These are phyloP conservation scores for Ascochyta viciae-villosae DNA, from an alignment of 2,329 filamentous ascomycete species.

Conservation along the genomic window DNA sequence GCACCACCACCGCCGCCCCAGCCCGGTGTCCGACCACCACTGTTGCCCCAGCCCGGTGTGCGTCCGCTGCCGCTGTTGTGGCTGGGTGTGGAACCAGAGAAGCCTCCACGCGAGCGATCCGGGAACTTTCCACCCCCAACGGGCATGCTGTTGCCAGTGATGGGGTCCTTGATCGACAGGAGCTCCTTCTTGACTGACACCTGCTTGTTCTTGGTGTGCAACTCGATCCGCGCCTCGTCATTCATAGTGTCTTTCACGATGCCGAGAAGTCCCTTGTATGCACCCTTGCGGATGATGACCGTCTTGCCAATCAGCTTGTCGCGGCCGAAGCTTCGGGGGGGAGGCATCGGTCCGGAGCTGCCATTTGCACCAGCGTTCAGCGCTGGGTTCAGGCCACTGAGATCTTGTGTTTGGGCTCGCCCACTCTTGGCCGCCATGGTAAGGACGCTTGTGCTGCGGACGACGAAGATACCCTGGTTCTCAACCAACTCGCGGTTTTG, in stretches of 20 bases:
- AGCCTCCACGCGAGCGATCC: conserved; percentile 48
- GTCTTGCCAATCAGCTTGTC: conserved; percentile 91
- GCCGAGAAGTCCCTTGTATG: conserved; percentile 90
- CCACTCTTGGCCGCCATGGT: conserved; percentile 96
- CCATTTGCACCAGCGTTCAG: conserved; percentile 64
- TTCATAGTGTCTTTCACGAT: conserved; percentile 96
- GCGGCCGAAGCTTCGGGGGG: conserved; percentile 75
- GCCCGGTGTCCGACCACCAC: conserved; percentile 23
- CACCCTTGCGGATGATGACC: conserved; percentile 84
- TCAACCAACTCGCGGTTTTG: conserved; percentile 84
- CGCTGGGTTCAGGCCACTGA: conserved; percentile 91
- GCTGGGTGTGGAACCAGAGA: conserved; percentile 43
- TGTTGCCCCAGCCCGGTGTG: conserved; percentile 46
- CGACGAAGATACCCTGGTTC: conserved; percentile 89
- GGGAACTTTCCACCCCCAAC: conserved; percentile 57
- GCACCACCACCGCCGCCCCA: conserved; percentile 62
- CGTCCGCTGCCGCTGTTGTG: conserved; percentile 48
- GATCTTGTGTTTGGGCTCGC: conserved; percentile 72
- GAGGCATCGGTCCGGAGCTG: conserved; percentile 63
- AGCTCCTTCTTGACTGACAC: conserved; percentile 83
- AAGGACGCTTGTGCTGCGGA: conserved; percentile 81
- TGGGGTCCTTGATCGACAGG: conserved; percentile 81
- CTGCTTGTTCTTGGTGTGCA: conserved; percentile 93
- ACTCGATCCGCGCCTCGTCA: conserved; percentile 82
- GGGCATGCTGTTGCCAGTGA: conserved; percentile 80